Base-by-base conservation (phyloP, 2,329 filamentous ascomycete species). In the Sarocladiaceae sp. region DNA sequence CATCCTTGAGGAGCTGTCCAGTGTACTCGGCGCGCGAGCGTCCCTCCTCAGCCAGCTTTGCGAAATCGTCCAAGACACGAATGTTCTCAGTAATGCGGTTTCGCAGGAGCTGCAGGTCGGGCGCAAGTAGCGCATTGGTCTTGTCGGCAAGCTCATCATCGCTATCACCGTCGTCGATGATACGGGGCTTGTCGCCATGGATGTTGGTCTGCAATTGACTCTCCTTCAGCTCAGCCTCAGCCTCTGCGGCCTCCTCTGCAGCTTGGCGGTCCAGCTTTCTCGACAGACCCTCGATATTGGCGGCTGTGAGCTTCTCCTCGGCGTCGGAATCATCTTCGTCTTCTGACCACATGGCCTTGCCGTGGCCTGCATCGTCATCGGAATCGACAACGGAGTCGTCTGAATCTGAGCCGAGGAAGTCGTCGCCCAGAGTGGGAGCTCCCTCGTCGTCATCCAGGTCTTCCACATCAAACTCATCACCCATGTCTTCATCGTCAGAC, bases 171-270 rank as follows among this genome's bases (percentile, higher is more conserved):
- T 78, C 76, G 6, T 72, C 71, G 6, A 89, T 67, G 27, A 89
- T 71, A 47, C 82, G 78, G 2, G 83, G 82, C 54, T 73, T 74
- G 55, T 91, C 86, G 44, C 83, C 83, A 45, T 80, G 81, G 58
- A 98, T 95, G 68, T 98, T 98, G 44, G 91, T 97, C 67, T 95
- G 89, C 62, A 97, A 64, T 7, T 87, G 85, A 34, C 79, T 82
- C 53, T 96, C 87, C 59, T 89, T 80, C 60, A 97, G 68, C 63
- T 98, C 93, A 26, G 83, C 85, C 54, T 90, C 81, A 19, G 88
- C 88, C 50, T 90, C 87, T 19, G 82, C 88, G 15, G 83, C 88
- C 51, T 95, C 87, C 48, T 84, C 76, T 34, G 85, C 85, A 58
- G 78, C 72, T 59, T 93, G 73, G 57, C 78, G 72, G 61, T 98